Conservation (phyloP, 495 filamentous ascomycete species). For the Penicillium goetzii region DNA sequence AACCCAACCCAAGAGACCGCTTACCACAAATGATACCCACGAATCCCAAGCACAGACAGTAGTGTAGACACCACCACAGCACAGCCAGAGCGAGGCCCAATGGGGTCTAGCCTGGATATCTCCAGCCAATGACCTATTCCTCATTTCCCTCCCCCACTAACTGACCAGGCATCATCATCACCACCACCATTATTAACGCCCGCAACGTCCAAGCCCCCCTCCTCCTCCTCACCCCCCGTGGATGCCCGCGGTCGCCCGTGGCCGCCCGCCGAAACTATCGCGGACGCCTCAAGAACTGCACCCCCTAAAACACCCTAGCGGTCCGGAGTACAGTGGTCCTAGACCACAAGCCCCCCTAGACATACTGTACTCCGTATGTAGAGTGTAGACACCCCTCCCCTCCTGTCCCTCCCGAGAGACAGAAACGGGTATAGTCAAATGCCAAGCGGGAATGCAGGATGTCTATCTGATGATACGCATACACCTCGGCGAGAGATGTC, state of each 20-base stretch:
- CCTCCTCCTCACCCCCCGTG: not conserved
- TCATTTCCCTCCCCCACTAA: not conserved
- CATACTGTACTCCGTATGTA: not conserved
- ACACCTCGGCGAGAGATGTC: not conserved
- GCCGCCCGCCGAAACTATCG: constrained; percentile 4
- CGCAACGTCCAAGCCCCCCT: not conserved
- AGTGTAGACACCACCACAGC: not conserved
- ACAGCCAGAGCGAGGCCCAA: not conserved
- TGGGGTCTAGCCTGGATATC: not conserved
- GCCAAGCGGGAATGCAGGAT: not conserved
- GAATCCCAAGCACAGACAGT: not conserved
- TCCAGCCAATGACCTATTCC: not conserved
- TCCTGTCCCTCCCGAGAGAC: not conserved
- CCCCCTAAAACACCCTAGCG: not conserved
- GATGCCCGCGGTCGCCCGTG: constrained; percentile 5
- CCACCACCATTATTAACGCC: not conserved
- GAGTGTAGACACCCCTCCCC: not conserved
- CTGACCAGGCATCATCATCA: not conserved
- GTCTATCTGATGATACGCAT: constrained; percentile 4
- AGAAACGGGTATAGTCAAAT: not conserved
- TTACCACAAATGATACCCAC: constrained; percentile 5
- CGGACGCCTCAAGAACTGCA: not conserved
- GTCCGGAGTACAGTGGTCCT: constrained; percentile 27
- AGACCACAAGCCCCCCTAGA: not conserved
- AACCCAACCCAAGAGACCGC: not conserved